Conservation (phyloP, 768 basidiomycete species). For the Saitozyma sp. region DNA sequence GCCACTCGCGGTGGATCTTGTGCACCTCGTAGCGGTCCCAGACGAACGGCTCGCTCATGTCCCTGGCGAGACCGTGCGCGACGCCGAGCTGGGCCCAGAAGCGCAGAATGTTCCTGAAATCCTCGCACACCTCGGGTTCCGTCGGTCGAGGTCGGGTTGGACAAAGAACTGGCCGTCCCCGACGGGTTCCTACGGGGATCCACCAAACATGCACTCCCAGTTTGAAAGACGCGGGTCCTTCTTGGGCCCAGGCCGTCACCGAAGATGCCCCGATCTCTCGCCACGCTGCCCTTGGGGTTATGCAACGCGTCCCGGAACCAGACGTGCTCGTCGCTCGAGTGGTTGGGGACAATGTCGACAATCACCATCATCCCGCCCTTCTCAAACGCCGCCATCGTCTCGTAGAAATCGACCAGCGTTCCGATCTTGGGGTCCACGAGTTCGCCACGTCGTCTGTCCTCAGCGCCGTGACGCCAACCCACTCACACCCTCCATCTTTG, state of each 20-base stretch:
- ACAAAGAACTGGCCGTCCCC: slow-evolving; percentile 17
- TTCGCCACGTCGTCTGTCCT: slow-evolving; percentile 27
- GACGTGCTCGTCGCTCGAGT: slow-evolving; percentile 27
- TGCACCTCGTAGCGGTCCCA: slow-evolving; percentile 37
- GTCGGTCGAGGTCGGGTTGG: slow-evolving; percentile 17
- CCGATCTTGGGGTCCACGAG: slow-evolving; percentile 31
- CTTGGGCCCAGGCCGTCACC: slow-evolving; percentile 11
- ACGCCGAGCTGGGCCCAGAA: slow-evolving; percentile 19
- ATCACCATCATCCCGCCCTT: slow-evolving; percentile 21
- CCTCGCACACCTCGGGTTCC: slow-evolving; percentile 11
- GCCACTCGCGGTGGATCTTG: slow-evolving; percentile 36
- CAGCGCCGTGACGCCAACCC: neutral
- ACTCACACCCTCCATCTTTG: slow-evolving; percentile 13
- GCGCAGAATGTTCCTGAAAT: slow-evolving; percentile 11
- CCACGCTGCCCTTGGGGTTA: neutral
- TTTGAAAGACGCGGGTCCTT: slow-evolving; percentile 9
- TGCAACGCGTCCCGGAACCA: slow-evolving; percentile 10
- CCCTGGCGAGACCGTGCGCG: slow-evolving; percentile 14
- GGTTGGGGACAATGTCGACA: too few relatives aligned
- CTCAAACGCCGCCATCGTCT: slow-evolving; percentile 18
- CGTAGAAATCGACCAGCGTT: slow-evolving; percentile 26
- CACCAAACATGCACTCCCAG: slow-evolving; percentile 14
- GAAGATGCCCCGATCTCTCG: slow-evolving; percentile 12
- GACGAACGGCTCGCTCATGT: slow-evolving; percentile 12
- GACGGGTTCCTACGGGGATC: slow-evolving; percentile 13